Percentiles rank a stretch among this genome's conserved stretches.
Conservation (phyloP, 2,329 filamentous ascomycete species). For the Colletotrichum falcatum region DNA sequence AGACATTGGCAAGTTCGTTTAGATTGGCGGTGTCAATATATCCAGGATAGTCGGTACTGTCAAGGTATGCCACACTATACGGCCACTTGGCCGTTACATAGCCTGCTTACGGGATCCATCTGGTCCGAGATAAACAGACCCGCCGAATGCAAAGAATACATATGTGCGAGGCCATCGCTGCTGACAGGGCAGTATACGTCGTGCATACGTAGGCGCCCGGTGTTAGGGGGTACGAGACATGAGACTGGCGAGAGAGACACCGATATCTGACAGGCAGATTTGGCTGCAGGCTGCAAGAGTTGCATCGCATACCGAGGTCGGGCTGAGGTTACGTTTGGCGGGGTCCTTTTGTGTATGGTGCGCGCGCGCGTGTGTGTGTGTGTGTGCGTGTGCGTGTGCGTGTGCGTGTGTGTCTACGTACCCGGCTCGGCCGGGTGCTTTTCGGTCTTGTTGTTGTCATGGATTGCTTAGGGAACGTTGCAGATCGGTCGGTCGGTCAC, state of each 20-base stretch:
- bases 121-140: neutral
- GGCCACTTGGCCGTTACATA: neutral
- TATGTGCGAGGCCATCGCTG: neutral
- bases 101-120: neutral
- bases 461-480: neutral
- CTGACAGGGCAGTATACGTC: slow-evolving; percentile 3
- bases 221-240: neutral
- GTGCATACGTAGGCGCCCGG: slow-evolving; percentile 3
- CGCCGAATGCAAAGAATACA: neutral
- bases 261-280: slow-evolving; percentile 5
- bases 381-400: too few species aligned
- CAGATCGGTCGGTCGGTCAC: neutral
- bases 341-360: neutral
- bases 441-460: neutral
- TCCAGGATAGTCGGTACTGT: neutral
- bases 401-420: too few species aligned
- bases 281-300: slow-evolving; percentile 2
- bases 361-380: neutral
- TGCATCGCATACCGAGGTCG: neutral
- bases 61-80: neutral
- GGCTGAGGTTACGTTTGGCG: neutral
- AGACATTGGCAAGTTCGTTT: neutral
- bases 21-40: neutral
- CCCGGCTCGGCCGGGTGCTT: neutral
- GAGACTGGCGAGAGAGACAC: neutral